Percentiles rank a stretch among this genome's conserved stretches.
These are phyloP conservation scores for Aspergillus luchuensis DNA, from an alignment of 2,329 filamentous ascomycete genomes.

Conservation along the genomic window DNA sequence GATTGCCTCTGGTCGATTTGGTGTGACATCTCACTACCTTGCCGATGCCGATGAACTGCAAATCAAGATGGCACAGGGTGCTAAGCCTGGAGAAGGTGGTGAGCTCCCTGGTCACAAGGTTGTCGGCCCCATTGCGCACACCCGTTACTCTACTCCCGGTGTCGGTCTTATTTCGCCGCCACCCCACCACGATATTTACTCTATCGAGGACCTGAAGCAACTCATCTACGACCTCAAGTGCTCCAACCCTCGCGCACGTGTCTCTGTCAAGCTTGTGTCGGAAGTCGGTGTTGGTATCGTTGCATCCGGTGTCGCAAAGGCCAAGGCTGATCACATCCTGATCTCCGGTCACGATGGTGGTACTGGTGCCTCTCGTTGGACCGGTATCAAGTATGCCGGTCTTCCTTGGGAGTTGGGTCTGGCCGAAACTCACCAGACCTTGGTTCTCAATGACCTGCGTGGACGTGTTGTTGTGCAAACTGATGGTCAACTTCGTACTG, in stretches of 20 bases:
- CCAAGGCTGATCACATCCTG: constrained; percentile 93
- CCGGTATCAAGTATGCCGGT: constrained; percentile 97
- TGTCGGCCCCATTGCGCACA: constrained; percentile 88
- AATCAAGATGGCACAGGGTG: constrained; percentile 99
- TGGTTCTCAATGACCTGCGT: constrained; percentile 93
- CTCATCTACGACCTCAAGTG: constrained; percentile 98
- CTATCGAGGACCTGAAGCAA: constrained; percentile 96
- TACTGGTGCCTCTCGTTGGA: constrained; percentile 95
- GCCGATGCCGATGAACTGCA: constrained; percentile 94
- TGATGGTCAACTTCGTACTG: constrained; percentile 89
- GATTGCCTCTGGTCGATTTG: constrained; percentile 92
- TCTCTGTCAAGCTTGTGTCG: constrained; percentile 96
- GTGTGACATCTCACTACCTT: constrained; percentile 92
- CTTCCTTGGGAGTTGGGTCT: constrained; percentile 96
- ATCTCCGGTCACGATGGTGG: constrained; percentile 97
- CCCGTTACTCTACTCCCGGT: constrained; percentile 92
- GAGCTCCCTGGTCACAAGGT: constrained; percentile 97
- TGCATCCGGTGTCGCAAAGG: constrained; percentile 94
- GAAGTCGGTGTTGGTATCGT: constrained; percentile 98
- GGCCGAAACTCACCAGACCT: constrained; percentile 93
- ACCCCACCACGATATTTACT: constrained; percentile 98
- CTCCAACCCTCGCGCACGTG: constrained; percentile 84
- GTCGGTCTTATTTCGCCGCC: constrained; percentile 95
- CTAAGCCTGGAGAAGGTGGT: constrained; percentile 96
- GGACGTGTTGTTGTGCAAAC: constrained; percentile 95